Evolutionary conservation across 345 rosid species (phyloP), one percentile per base, ranked within the genome.

Genomic region (Gossypium herbaceum): DNA sequence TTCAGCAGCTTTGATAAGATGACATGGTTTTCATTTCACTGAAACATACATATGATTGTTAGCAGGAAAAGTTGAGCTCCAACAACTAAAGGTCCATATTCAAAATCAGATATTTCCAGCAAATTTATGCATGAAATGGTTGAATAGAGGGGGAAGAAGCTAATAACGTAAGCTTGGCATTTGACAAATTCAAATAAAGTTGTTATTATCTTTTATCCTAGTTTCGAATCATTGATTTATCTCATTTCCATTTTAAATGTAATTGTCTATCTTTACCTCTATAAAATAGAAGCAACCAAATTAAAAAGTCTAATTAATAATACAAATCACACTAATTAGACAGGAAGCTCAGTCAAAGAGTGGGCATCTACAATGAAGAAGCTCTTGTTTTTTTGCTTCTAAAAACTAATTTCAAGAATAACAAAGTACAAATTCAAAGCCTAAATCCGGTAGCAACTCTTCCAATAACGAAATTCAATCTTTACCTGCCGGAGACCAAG

Each of bases 1-100:
- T 67, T 70, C 45, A 59, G 64, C 78, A 65, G 45, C 75, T 70
- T 27, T 19, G 71, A 66, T 50, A 25, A 55, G 20, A 44, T 41
- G 43, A 55, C 27, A 27, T 41, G 55, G 63, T 68, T 20, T 80
- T 70, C 68, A 77, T 4, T 64, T 29, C 75, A 60, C 67, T 67
- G 62, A 67, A 71, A 58, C 73, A 66, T 4, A 58, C 22, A 62
- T 48, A 51, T n/a, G 4, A 41, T 44, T 9, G 54, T 73, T 73
- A 47, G 45, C 20, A 61, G 17, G 48, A 73, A 22, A 73, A 47
- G 11, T 61, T 51, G 15, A 44, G 48, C 47, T 9, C 6, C 48
- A 17, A 73, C 20, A 20, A 48, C 52, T 16, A 16, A 68, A 68
- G 3, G 25, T 68, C 44, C 9, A 16, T 9, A 25, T 0, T 13